Conservation (phyloP, 2,329 filamentous ascomycete genomes). For the Mariannaea elegans region DNA sequence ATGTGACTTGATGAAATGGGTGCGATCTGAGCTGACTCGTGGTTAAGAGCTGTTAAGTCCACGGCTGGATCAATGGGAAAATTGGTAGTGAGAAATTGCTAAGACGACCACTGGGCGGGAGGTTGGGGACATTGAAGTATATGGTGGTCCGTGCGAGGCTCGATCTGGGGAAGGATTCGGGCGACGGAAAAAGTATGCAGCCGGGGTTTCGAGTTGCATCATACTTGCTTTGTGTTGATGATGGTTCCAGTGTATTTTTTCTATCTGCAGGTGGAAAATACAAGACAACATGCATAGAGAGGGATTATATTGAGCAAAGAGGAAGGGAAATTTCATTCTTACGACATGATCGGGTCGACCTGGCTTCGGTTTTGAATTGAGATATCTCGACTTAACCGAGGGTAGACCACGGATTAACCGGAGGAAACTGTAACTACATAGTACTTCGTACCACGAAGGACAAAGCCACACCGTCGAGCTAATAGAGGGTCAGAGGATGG, state of each 20-base stretch:
- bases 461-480: neutral
- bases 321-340: neutral
- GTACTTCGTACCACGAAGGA: too few relatives aligned
- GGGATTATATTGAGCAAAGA: neutral
- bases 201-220: slow-evolving; percentile 12
- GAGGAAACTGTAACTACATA: slow-evolving; percentile 4
- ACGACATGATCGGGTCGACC: neutral
- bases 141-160: slow-evolving; percentile 41
- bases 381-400: slow-evolving; percentile 43
- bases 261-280: neutral
- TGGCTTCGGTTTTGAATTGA: slow-evolving; percentile 5
- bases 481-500: too few relatives aligned
- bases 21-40: slow-evolving; percentile 24
- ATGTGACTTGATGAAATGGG: slow-evolving; percentile 28
- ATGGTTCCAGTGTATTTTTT: slow-evolving; percentile 13
- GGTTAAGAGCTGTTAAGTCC: slow-evolving; percentile 48
- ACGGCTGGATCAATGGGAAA: slow-evolving; percentile 48
- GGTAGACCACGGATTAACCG: slow-evolving; percentile 43
- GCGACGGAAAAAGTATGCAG: slow-evolving; percentile 15
- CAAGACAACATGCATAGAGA: neutral
- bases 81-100: slow-evolving; percentile 54
- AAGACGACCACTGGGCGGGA: slow-evolving; percentile 33
- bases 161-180: slow-evolving; percentile 22
- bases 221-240: slow-evolving; percentile 9
- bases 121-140: slow-evolving; percentile 32